phyloP scores from a whole-genome alignment of 2,329 filamentous ascomycete genomes.

The Fusarium kyushuense region DNA sequence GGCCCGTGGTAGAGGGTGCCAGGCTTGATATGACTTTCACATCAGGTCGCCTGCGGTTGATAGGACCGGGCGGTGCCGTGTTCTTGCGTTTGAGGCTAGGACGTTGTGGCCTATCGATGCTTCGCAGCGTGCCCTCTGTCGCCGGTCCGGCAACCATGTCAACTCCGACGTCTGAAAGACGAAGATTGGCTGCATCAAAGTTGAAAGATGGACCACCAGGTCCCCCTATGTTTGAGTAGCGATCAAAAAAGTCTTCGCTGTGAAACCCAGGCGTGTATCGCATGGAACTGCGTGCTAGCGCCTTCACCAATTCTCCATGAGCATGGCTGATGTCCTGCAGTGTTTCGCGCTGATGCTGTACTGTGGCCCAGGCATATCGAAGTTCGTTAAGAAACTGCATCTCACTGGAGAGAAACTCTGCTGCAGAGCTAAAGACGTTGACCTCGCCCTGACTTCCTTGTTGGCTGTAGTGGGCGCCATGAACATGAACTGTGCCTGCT shows the following conservation, averaged over 20 bases:
- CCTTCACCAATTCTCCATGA: conserved; percentile 84
- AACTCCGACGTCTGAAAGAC: conserved; percentile 73
- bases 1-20: conserved; percentile 43
- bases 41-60: conserved; percentile 56
- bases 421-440: conserved; percentile 71
- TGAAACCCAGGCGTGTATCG: conserved; percentile 84
- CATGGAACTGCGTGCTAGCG: conserved; percentile 72
- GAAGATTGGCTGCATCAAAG: conserved; percentile 81
- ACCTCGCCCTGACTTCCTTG: conserved; percentile 62
- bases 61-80: conserved; percentile 54
- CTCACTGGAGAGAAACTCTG: conserved; percentile 80
- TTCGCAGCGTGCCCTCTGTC: conserved; percentile 60
- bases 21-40: conserved; percentile 52
- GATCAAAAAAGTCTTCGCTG: conserved; percentile 87
- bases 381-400: conserved; percentile 84
- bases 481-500: conserved; percentile 88
- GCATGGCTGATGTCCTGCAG: conserved; percentile 81
- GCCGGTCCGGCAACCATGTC: conserved; percentile 71
- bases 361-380: conserved; percentile 79
- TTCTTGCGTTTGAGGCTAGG: conserved; percentile 64
- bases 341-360: conserved; percentile 84
- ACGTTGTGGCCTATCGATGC: conserved; percentile 48
- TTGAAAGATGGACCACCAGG: conserved; percentile 69
- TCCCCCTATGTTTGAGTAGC: conserved; percentile 72
- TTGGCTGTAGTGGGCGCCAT: conserved; percentile 82